These are phyloP conservation scores for Apophysomyces trapeziformis DNA, from an alignment of 371 early-diverging fungal genomes.

Conservation along the genomic window DNA sequence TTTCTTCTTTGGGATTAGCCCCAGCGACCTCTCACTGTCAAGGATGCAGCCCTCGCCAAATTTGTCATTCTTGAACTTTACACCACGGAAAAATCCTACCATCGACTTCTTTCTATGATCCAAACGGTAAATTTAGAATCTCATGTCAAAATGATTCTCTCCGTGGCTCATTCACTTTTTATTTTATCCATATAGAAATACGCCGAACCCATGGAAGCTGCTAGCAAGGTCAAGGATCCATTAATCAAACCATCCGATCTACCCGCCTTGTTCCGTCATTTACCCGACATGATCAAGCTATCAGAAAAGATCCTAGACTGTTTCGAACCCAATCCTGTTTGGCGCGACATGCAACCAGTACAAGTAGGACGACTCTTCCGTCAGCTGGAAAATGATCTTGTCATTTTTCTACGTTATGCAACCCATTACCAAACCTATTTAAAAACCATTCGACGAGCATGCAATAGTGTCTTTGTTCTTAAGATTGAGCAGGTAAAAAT, in stretches of 20 bases:
- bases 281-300: conserved; percentile 35
- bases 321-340: conserved; percentile 23
- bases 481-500: conserved; percentile 20
- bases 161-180: not conserved
- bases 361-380: conserved; percentile 27
- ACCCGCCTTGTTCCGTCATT: conserved; percentile 40
- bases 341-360: conserved; percentile 18
- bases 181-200: conserved; percentile 31
- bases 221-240: conserved; percentile 32
- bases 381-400: conserved; percentile 11
- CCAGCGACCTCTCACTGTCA: conserved; percentile 7
- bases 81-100: conserved; percentile 36
- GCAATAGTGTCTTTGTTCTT: conserved; percentile 9
- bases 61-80: conserved; percentile 30
- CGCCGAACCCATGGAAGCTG: conserved; percentile 41
- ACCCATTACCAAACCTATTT: conserved; percentile 10
- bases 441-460: conserved; percentile 14
- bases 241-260: conserved; percentile 40
- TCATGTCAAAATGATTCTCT: too few species aligned
- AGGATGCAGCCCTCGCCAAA: conserved; percentile 23
- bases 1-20: conserved; percentile 3
- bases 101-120: conserved; percentile 34
- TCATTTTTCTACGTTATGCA: conserved; percentile 14
- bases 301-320: conserved; percentile 33
- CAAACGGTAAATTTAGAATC: conserved; percentile 28